Evolutionary conservation across 176 grass and related monocot species (phyloP).

Genomic region (Oryza punctata): DNA sequence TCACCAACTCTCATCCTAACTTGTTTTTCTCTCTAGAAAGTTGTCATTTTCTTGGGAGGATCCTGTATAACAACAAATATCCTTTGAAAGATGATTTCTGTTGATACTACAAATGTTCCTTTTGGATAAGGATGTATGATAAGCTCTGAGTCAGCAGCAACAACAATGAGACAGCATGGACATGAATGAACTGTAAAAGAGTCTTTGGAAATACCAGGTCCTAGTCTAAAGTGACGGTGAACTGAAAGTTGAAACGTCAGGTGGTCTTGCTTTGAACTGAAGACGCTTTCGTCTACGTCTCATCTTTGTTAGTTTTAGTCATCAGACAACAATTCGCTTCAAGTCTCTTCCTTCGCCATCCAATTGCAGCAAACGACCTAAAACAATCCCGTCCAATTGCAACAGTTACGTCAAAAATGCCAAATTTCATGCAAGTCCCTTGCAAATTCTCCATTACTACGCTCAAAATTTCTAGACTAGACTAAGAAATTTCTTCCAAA

Average conservation of each 20-base stretch:
- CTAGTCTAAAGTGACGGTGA: not conserved
- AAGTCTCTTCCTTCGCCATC: not conserved
- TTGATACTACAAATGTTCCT: not conserved
- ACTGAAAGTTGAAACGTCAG: not conserved
- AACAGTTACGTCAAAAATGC: not conserved
- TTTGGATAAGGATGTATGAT: not conserved
- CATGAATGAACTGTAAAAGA: not conserved
- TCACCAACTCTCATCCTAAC: not conserved
- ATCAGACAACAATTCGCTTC: not conserved
- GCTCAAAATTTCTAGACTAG: not conserved
- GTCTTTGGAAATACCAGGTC: no score
- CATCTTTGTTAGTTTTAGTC: not conserved
- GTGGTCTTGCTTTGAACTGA: not conserved
- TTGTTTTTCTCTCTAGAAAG: not conserved
- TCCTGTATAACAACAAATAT: not conserved
- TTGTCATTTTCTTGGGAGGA: not conserved
- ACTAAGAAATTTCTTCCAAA: not conserved
- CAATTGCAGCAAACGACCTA: not conserved
- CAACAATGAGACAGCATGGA: not conserved
- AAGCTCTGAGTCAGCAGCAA: not conserved
- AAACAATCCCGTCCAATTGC: no score
- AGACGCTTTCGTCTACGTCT: constrained; percentile 20
- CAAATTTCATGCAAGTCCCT: not conserved
- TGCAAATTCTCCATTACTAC: no score
- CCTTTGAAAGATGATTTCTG: not conserved